Conservation (phyloP, 2,329 filamentous ascomycete species). For the Aspergillus caelatus region DNA sequence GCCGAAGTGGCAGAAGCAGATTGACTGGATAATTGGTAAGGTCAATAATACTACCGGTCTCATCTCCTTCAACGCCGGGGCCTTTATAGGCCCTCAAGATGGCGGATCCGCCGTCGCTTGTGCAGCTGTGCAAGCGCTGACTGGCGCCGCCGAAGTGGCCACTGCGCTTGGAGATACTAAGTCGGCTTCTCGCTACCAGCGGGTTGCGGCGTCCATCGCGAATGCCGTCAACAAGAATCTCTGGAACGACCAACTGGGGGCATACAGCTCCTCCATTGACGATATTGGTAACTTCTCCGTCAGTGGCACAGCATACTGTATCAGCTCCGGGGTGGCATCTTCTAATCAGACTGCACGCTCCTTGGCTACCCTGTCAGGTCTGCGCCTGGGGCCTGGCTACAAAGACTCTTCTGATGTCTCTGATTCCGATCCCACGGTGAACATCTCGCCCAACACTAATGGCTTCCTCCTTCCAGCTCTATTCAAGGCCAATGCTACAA, state of each 20-base stretch:
- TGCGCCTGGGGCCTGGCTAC: conserved; percentile 41
- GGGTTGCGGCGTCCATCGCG: neutral
- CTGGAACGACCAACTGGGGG: conserved; percentile 14
- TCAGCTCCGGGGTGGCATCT: conserved; percentile 29
- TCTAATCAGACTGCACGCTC: conserved; percentile 29
- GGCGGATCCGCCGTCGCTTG: conserved; percentile 9
- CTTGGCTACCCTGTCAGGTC: conserved; percentile 32
- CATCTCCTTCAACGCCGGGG: conserved; percentile 20
- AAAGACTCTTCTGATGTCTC: conserved; percentile 31
- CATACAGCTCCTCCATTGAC: conserved; percentile 8
- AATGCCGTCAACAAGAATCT: conserved; percentile 16
- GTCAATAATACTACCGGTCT: neutral
- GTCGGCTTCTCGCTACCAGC: conserved; percentile 4
- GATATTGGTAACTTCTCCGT: neutral
- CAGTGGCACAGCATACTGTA: conserved; percentile 11
- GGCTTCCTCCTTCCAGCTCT: conserved; percentile 48
- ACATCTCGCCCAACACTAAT: conserved; percentile 51
- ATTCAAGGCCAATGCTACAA: conserved; percentile 29
- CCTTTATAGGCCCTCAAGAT: conserved; percentile 15
- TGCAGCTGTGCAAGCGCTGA: conserved; percentile 14
- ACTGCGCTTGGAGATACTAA: conserved; percentile 8
- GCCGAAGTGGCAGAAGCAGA: neutral
- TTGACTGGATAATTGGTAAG: neutral
- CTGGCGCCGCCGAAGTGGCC: conserved; percentile 13
- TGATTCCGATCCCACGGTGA: conserved; percentile 16